Evolutionary conservation across 257 asterid species (phyloP).

Genomic region (Parsonsia alboflavescens): DNA sequence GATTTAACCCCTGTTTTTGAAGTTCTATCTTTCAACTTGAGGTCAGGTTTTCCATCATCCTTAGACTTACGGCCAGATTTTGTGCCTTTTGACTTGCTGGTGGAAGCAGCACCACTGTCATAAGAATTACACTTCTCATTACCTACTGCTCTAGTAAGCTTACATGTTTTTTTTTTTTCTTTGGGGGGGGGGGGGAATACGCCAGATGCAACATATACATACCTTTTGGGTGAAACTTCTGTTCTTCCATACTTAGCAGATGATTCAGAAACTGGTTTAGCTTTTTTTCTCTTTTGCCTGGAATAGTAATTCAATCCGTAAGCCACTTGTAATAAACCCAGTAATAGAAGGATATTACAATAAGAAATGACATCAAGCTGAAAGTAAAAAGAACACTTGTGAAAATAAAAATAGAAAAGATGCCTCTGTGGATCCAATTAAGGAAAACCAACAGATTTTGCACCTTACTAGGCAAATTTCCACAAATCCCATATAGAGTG

Average conservation of each 20-base stretch:
- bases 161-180: too few relatives aligned
- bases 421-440: not conserved
- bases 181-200: too few relatives aligned
- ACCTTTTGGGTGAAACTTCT: constrained; percentile 60
- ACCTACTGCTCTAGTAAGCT: not conserved
- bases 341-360: not conserved
- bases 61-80: constrained; percentile 46
- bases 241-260: constrained; percentile 46
- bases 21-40: constrained; percentile 34
- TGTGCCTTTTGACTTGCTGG: constrained; percentile 48
- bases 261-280: constrained; percentile 35
- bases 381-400: not conserved
- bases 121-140: constrained; percentile 18
- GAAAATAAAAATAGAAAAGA: not conserved
- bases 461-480: not conserved
- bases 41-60: constrained; percentile 40
- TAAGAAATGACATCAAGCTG: not conserved
- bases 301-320: constrained; percentile 18
- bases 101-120: constrained; percentile 24
- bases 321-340: constrained; percentile 9
- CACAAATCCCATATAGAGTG: not conserved
- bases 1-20: constrained; percentile 38
- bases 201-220: constrained; percentile 3
- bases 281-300: constrained; percentile 66
- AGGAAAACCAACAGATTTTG: not conserved